These are phyloP conservation scores for Saccharomyces hybrid DNA, from an alignment of 1,139 yeast genomes.

Conservation along the genomic window DNA sequence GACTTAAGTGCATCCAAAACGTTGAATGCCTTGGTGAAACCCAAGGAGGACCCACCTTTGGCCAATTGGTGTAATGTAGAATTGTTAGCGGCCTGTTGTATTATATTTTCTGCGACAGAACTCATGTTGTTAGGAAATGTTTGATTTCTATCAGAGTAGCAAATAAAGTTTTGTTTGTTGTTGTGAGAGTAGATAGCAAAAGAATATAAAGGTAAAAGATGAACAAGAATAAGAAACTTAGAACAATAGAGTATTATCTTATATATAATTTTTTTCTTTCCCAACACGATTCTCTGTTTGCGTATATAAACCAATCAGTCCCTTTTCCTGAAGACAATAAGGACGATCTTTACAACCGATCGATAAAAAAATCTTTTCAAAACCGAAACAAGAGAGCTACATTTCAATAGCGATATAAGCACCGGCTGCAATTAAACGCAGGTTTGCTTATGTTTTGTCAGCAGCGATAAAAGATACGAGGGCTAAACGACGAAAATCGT, in stretches of 20 bases:
- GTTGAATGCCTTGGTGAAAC: conserved; percentile 2
- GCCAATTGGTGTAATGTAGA: conserved; percentile 1
- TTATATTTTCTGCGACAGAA: neutral
- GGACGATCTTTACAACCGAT: conserved; percentile 1
- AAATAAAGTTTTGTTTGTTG: neutral
- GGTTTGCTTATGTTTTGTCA: neutral
- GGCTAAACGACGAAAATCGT: neutral
- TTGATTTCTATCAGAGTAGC: neutral
- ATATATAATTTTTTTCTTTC: neutral
- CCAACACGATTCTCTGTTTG: neutral
- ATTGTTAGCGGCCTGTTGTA: neutral
- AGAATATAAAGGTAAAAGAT: neutral
- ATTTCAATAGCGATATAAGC: neutral
- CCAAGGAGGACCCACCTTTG: conserved; percentile 1
- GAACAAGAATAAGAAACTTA: neutral
- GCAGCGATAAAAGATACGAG: neutral
- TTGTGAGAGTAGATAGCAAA: neutral
- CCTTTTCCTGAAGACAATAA: neutral
- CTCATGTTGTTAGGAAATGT: neutral
- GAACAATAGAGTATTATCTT: neutral
- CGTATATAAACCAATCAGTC: neutral
- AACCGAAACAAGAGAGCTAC: neutral
- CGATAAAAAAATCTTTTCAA: neutral
- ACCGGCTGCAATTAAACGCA: neutral
- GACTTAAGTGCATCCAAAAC: conserved; percentile 11